Conservation (phyloP, 129 eudicot genomes). For the Centaurea solstitialis region DNA sequence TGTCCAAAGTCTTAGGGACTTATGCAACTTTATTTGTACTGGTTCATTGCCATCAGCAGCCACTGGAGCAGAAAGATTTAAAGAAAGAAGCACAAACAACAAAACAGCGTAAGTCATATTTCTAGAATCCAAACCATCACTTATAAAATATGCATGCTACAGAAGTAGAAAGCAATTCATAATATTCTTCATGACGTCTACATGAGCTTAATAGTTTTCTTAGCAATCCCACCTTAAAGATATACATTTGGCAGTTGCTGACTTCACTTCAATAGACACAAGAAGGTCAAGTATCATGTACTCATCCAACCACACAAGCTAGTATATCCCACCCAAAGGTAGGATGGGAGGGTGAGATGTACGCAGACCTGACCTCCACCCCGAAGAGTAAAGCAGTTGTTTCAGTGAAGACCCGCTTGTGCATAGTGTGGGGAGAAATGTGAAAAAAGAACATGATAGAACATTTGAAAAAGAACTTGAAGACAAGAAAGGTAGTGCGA, state of each 20-base stretch:
- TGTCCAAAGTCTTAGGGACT: constrained; percentile 84
- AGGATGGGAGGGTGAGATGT: too few species aligned
- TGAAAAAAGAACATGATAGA: too few species aligned
- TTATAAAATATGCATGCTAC: background rate
- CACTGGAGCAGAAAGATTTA: constrained; percentile 44
- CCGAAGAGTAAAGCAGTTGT: too few species aligned
- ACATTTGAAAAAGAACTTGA: too few species aligned
- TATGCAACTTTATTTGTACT: constrained; percentile 88
- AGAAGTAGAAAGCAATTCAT: background rate
- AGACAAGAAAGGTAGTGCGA: too few species aligned
- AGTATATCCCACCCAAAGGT: too few species aligned
- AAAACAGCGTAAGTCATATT: background rate
- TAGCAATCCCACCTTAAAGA: background rate
- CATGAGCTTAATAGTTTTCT: background rate
- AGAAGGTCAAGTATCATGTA: background rate
- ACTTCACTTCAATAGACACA: background rate
- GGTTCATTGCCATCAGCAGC: constrained; percentile 99
- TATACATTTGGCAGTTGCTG: background rate
- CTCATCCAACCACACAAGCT: background rate
- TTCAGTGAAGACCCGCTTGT: too few species aligned
- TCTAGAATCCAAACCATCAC: background rate
- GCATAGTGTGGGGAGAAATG: too few species aligned
- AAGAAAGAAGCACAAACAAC: background rate
- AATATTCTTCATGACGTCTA: background rate
- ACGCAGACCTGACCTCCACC: too few species aligned